Conservation (phyloP, 2,329 filamentous ascomycete genomes). For the Trichoderma sp. region DNA sequence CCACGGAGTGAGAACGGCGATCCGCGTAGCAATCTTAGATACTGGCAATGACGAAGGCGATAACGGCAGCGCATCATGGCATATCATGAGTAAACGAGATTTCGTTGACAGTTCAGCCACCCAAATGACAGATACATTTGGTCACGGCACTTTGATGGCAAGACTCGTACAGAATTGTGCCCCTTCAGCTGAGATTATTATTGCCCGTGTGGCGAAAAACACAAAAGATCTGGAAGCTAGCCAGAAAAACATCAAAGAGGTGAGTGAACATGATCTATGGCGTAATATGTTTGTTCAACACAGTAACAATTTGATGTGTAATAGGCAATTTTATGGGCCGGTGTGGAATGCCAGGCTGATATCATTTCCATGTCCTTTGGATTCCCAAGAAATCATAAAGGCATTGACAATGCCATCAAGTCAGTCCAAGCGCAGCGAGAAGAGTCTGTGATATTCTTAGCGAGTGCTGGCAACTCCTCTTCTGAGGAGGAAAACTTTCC, state of each 20-base stretch:
- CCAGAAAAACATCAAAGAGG: not conserved
- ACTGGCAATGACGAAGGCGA: not conserved
- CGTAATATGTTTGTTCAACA: fast-evolving
- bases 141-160: not conserved
- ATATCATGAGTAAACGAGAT: not conserved
- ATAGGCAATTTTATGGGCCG: slow-evolving; percentile 27
- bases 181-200: not conserved
- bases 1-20: too few relatives aligned
- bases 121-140: not conserved
- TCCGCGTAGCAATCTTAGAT: not conserved
- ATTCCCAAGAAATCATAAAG: slow-evolving; percentile 13
- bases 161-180: not conserved
- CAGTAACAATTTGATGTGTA: not conserved
- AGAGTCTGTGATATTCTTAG: not conserved
- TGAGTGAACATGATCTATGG: not conserved
- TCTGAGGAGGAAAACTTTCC: not conserved
- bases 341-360: slow-evolving; percentile 22
- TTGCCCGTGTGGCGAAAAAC: not conserved
- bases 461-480: not conserved
- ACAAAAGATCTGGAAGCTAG: not conserved
- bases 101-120: not conserved
- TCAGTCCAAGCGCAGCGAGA: not conserved
- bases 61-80: not conserved
- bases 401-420: not conserved
- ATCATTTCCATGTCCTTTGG: slow-evolving; percentile 31